Conservation (phyloP, 2,329 filamentous ascomycete species). For the Fusarium anthophilum region DNA sequence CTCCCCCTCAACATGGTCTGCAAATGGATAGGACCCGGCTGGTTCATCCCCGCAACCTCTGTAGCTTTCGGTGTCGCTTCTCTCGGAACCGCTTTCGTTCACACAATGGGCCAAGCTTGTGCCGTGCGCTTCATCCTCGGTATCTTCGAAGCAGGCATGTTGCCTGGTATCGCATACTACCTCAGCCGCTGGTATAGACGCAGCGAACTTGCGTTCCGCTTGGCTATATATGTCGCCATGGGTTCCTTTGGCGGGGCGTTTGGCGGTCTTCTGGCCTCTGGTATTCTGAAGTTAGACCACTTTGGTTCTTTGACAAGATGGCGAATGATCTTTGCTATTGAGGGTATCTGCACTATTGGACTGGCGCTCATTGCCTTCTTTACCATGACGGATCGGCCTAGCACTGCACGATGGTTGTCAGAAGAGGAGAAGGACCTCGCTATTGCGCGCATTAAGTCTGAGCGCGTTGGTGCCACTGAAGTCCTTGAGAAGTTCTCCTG, state of each 20-base stretch:
- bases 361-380: constrained; percentile 40
- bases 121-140: constrained; percentile 69
- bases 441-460: constrained; percentile 65
- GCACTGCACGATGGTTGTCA: constrained; percentile 69
- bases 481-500: constrained; percentile 18
- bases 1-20: constrained; percentile 72
- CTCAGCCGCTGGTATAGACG: constrained; percentile 70
- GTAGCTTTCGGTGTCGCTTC: constrained; percentile 47
- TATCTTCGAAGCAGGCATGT: constrained; percentile 70
- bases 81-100: constrained; percentile 7
- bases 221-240: constrained; percentile 17
- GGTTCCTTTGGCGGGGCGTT: constrained; percentile 11
- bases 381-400: constrained; percentile 72
- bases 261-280: constrained; percentile 5
- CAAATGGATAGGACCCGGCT: constrained; percentile 72
- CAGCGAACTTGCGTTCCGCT: constrained; percentile 6
- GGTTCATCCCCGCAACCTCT: constrained; percentile 65
- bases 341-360: constrained; percentile 53
- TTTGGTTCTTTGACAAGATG: constrained; percentile 1
- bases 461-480: constrained; percentile 69
- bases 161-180: constrained; percentile 73
- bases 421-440: constrained; percentile 70
- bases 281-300: neutral
- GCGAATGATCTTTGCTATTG: constrained; percentile 63
- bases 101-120: constrained; percentile 21